These are phyloP conservation scores for Chalciporus chontae DNA, from an alignment of 768 basidiomycete genomes.

Conservation along the genomic window DNA sequence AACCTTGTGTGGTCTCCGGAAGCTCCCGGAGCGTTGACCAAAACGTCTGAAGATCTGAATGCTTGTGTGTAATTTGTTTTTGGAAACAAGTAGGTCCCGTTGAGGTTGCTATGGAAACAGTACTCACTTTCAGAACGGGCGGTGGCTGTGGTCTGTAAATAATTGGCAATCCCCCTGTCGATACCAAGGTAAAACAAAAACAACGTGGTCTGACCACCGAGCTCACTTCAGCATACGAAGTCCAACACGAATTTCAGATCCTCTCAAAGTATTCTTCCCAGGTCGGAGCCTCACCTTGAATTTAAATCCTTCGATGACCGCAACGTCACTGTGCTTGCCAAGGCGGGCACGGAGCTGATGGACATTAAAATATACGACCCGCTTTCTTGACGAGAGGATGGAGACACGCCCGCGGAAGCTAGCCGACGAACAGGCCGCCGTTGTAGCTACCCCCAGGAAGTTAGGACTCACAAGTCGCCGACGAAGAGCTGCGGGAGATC, in stretches of 20 bases:
- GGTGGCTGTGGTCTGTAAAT: no score
- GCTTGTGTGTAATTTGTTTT: no score
- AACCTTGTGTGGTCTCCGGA: no score
- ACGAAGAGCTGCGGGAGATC: neutral
- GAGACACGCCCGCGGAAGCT: neutral
- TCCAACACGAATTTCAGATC: constrained; percentile 1
- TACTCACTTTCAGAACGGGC: no score
- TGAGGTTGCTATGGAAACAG: no score
- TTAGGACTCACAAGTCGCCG: neutral
- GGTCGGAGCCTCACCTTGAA: neutral
- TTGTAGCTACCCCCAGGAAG: neutral
- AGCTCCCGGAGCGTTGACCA: no score
- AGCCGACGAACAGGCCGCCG: neutral
- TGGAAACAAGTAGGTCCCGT: no score
- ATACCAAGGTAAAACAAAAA: no score
- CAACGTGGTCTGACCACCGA: no score
- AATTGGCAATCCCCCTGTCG: no score
- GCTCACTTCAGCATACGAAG: no score
- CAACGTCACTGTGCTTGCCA: constrained; percentile 1
- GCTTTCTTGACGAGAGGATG: constrained; percentile 4
- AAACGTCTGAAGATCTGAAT: no score
- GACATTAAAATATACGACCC: constrained; percentile 7
- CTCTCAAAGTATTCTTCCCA: neutral
- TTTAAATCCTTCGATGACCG: neutral
- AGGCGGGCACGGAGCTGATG: neutral